phyloP scores from a whole-genome alignment of 2,329 filamentous ascomycete genomes.

The Acarospora socialis region DNA sequence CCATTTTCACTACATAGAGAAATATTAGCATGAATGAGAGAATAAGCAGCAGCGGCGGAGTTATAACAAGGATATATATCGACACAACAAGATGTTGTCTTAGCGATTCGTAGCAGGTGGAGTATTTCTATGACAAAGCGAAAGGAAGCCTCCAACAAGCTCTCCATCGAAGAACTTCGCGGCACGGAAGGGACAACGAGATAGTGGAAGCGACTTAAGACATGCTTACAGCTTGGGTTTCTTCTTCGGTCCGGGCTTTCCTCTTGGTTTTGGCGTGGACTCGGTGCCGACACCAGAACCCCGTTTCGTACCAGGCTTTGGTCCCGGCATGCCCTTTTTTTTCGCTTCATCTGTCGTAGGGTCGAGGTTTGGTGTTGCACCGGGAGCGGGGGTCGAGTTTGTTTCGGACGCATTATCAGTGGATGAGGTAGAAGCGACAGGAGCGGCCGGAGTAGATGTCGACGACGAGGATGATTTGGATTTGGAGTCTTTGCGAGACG shows the following conservation, averaged over 20 bases:
- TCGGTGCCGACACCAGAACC: constrained; percentile 41
- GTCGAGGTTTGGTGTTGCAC: constrained; percentile 21
- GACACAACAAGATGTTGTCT: too few species aligned
- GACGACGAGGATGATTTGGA: constrained; percentile 26
- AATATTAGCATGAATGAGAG: constrained; percentile 8
- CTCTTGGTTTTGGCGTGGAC: constrained; percentile 52
- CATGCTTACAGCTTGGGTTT: constrained; percentile 83
- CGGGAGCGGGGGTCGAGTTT: constrained; percentile 24
- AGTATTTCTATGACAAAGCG: too few species aligned
- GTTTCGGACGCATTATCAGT: constrained; percentile 29
- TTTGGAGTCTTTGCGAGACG: constrained; percentile 10
- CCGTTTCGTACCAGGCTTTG: constrained; percentile 50
- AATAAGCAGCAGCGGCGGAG: not conserved
- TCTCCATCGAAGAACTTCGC: too few species aligned
- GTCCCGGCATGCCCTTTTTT: constrained; percentile 62
- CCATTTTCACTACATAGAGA: constrained; percentile 33
- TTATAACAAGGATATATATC: not conserved
- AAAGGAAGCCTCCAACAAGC: too few species aligned
- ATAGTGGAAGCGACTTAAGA: too few species aligned
- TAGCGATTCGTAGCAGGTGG: too few species aligned
- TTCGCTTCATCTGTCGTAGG: constrained; percentile 37
- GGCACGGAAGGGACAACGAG: too few species aligned
- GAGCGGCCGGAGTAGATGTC: constrained; percentile 21
- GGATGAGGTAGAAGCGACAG: constrained; percentile 23
- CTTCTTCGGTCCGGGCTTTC: constrained; percentile 93